Conservation (phyloP, 306 rosid genomes). For the Abrus pulchellus region DNA sequence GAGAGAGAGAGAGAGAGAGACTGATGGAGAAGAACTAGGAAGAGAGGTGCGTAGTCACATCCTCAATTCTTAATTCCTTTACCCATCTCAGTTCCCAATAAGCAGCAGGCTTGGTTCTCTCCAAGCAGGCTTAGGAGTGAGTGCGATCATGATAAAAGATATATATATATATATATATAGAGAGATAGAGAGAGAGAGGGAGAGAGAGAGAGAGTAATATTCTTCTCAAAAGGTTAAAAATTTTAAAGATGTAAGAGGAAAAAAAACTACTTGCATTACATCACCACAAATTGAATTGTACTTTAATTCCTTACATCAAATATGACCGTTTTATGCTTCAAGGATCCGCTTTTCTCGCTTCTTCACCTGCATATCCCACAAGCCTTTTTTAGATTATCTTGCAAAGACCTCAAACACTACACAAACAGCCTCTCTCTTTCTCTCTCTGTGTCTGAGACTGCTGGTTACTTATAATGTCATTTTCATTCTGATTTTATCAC, state of each 20-base stretch:
- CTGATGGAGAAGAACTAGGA: neutral
- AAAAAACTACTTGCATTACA: neutral
- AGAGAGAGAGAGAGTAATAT: neutral
- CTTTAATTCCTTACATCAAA: conserved; percentile 66
- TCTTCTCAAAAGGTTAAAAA: conserved; percentile 35
- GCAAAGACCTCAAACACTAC: conserved; percentile 32
- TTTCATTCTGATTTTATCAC: conserved; percentile 56
- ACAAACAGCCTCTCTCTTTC: conserved; percentile 17
- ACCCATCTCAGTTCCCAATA: conserved; percentile 65
- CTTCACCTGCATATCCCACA: conserved; percentile 47
- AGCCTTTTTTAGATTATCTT: conserved; percentile 38
- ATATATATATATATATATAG: neutral
- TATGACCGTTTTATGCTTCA: conserved; percentile 62
- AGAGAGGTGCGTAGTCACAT: conserved; percentile 51
- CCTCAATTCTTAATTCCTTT: conserved; percentile 58
- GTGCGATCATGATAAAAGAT: conserved; percentile 54
- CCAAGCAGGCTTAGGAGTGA: conserved; percentile 72
- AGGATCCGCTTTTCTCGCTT: conserved; percentile 87
- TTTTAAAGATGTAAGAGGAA: neutral
- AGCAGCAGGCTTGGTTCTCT: conserved; percentile 49
- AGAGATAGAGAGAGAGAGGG: neutral
- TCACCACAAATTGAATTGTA: conserved; percentile 48
- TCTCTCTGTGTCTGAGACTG: conserved; percentile 25
- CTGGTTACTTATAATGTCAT: conserved; percentile 49
- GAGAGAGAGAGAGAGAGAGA: neutral